Evolutionary conservation across 1,139 yeast genomes (phyloP), one percentile per base, ranked within the genome.

Genomic region (Lodderomyces orthopsilosis): DNA sequence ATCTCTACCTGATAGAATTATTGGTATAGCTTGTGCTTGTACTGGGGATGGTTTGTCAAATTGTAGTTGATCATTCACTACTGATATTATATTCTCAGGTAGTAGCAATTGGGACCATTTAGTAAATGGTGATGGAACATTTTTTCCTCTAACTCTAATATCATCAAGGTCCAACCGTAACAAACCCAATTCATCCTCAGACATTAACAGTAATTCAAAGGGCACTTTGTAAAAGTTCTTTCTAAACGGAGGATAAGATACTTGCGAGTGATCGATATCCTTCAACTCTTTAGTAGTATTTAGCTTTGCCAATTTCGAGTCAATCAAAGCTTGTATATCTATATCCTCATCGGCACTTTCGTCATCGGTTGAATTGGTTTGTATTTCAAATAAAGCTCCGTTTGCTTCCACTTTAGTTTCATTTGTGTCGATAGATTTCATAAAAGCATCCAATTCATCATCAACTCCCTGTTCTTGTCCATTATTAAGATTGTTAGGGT

Each of bases 21-120:
- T 85, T 0, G 99, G 98, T 14, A 91, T 72, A 0, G 97, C 91
- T 57, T 91, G 97, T 0, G 91, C 75, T 61, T 94, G 99, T 46
- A 94, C 89, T 0, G 97, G 79, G 0, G 97, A 87, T 1, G 98
- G 98, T 4, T 67, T 62, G 0, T 61, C 64, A 55, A 80, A 90
- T 4, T 70, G 62, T 12, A 83, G 60, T n/a, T 66, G 65, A 1
- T 74, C 69, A 26, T 62, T 64, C 15, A 90, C 69, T 0, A 79
- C 72, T 2, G 72, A 63, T 68, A 79, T 70, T 0, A 83, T 72
- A 1, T 71, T 69, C 0, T 79, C 63, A 0, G 95, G 85, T 1
- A 93, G 66, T 0, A 96, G 96, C 45, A 90, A 68, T 49, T 89
- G 95, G 1, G 86, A 70, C 95, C 97, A 93, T 47, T 79, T 77